Conservation (phyloP, 176 grass and related monocot genomes). For the Lolium perenne region DNA sequence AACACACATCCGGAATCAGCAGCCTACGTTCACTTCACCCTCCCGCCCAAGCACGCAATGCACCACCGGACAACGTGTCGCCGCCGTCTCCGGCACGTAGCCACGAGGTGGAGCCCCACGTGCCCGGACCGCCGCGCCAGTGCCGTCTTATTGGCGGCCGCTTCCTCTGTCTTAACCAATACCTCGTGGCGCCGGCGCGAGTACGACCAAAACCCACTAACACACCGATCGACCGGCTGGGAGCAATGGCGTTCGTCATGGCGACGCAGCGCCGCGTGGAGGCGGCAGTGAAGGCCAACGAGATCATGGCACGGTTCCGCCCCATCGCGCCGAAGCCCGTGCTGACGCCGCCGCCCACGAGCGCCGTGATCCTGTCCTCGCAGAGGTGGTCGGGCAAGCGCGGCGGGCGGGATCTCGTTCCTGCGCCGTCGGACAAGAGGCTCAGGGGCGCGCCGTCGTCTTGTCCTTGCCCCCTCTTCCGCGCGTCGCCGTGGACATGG, state of each 20-base stretch:
- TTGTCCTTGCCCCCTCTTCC: background rate
- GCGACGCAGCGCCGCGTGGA: background rate
- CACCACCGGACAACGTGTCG: background rate
- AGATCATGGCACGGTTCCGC: conserved; percentile 20
- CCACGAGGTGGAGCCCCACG: background rate
- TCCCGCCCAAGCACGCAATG: background rate
- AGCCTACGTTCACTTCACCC: background rate
- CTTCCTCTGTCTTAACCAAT: background rate
- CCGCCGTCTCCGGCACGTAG: conserved; percentile 11
- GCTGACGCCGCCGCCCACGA: background rate
- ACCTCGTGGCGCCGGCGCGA: background rate
- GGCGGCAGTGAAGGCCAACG: background rate
- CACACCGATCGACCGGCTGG: background rate
- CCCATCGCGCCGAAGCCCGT: conserved; percentile 30
- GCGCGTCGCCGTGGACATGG: background rate
- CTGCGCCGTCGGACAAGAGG: background rate
- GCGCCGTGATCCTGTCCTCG: no score
- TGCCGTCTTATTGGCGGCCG: background rate
- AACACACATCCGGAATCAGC: background rate
- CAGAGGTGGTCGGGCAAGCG: background rate
- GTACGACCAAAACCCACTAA: background rate
- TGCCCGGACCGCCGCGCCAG: background rate
- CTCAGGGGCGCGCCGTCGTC: background rate
- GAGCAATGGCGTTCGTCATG: background rate
- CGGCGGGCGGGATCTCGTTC: background rate